Percentiles rank a stretch among this genome's conserved stretches.
Evolutionary conservation across 148 eudicot species (phyloP).

Genomic region (Silene conica): DNA sequence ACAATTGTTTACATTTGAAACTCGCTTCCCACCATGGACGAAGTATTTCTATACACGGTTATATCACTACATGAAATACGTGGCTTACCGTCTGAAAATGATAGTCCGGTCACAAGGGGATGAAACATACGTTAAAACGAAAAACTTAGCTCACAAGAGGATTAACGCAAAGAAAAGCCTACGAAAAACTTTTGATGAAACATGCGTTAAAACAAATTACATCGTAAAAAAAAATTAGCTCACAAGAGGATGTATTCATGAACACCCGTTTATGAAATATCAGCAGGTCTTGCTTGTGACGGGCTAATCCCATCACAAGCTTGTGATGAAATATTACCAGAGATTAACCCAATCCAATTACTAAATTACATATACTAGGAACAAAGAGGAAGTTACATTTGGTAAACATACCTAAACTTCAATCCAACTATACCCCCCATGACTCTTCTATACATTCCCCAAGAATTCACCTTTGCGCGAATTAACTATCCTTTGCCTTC

Average conservation of each 20-base stretch:
- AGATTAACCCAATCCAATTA: slow-evolving; percentile 12
- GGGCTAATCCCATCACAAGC: too few species aligned
- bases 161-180: too few species aligned
- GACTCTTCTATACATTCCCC: slow-evolving; percentile 20
- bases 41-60: too few species aligned
- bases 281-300: too few species aligned
- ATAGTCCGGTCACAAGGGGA: too few species aligned
- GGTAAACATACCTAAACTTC: slow-evolving; percentile 13
- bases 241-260: not conserved
- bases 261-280: not conserved
- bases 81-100: too few species aligned
- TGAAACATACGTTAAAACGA: not conserved
- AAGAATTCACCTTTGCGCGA: slow-evolving; percentile 14
- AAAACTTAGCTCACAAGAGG: not conserved
- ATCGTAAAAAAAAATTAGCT: not conserved
- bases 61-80: too few species aligned
- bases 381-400: slow-evolving; percentile 7
- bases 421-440: slow-evolving; percentile 23
- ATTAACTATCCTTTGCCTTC: not conserved
- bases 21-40: too few species aligned
- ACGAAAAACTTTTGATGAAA: too few species aligned
- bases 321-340: too few species aligned
- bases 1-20: too few species aligned
- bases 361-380: slow-evolving; percentile 17
- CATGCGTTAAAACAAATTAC: not conserved